These are phyloP conservation scores for Eucalyptus urophylla DNA, from an alignment of 345 rosid genomes.

Conservation along the genomic window DNA sequence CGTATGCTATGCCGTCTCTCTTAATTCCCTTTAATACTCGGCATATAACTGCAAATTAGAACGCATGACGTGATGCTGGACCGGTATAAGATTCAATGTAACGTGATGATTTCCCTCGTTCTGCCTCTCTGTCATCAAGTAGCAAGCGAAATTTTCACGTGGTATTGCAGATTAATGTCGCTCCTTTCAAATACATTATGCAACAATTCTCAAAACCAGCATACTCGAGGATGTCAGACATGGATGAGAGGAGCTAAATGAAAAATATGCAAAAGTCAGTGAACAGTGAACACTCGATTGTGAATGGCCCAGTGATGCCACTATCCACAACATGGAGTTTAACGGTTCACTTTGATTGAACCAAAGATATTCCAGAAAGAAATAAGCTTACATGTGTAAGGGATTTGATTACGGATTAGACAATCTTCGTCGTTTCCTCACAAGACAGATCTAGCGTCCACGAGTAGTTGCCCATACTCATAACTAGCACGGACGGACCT, in stretches of 20 bases:
- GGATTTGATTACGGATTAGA: not conserved
- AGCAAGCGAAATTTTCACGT: not conserved
- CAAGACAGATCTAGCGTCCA: not conserved
- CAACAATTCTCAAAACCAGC: not conserved
- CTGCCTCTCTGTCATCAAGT: not conserved
- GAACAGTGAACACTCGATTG: not conserved
- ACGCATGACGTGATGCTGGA: not conserved
- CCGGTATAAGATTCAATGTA: not conserved
- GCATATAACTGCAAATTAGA: not conserved
- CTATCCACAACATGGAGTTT: not conserved
- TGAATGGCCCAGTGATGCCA: not conserved
- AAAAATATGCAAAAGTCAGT: not conserved
- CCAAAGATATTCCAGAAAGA: not conserved
- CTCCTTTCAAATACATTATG: not conserved
- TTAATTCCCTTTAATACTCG: not conserved
- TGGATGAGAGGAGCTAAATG: not conserved
- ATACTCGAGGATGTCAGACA: not conserved
- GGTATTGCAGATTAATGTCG: not conserved
- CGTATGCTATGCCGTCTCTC: not conserved
- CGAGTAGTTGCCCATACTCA: not conserved
- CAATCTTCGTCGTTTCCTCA: not conserved
- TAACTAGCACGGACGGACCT: not conserved
- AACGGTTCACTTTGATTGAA: not conserved
- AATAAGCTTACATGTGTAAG: not conserved
- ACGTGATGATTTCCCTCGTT: not conserved